Evolutionary conservation across 805 yeast species (phyloP), one percentile per base, ranked within the genome.

Genomic region (Saturnispora zaruensis): DNA sequence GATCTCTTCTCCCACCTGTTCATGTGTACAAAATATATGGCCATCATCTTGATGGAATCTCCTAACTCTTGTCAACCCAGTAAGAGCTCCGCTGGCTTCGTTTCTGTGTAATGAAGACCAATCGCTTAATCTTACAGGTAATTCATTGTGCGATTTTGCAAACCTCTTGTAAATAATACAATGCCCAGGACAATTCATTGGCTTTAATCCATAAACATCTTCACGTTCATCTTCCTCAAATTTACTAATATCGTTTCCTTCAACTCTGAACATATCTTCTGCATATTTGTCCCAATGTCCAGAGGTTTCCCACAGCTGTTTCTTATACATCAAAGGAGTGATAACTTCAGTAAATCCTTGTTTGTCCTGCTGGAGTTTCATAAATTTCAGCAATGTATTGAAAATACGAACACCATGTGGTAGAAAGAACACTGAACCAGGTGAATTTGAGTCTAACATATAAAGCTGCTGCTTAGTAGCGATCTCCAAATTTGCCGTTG

Each of bases 11-110:
- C 61, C 59, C 44, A 93, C 82, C 67, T 93, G 99, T 6, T 76
- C 79, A 33, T 76, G 73, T 2, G 83, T 78, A 63, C 99, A 93
- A 65, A 93, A 93, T 25, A 93, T 90, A 60, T 93, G 99, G 6
- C 97, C 98, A 65, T 93, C 99, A 66, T 93, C 99, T 68, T 93
- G 99, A 66, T 93, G 99, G 68, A 93, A 93, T 55, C 96, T 73
- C 51, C 99, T 77, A 3, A 93, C 96, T 50, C 99, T 74, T 0
- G 98, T 93, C 34, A 93, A 71, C 0, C 99, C 99, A 6, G 91
- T 77, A 20, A 93, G 74, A 1, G 98, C 95, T 3, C 99, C 99
- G 51, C 95, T 83, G 25, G 95, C 83, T 66, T 93, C 99, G 61
- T 93, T 93, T 61, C 99, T 75, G 65, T 93, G 99, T 52, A 93